Conservation (phyloP, 495 filamentous ascomycete genomes). For the Tuber melanosporum region DNA sequence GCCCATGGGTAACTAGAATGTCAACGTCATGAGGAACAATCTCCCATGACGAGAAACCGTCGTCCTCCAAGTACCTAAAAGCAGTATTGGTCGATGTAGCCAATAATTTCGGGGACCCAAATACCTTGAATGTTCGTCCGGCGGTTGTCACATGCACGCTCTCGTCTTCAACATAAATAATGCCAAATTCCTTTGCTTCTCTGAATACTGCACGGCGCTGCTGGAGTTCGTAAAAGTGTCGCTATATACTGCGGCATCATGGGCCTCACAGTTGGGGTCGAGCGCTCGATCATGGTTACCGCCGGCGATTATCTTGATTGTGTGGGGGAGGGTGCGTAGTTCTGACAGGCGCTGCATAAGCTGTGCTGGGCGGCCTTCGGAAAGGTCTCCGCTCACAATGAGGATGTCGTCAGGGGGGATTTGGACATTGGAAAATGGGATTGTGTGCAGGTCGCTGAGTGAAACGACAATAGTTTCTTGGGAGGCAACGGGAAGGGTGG, state of each 20-base stretch:
- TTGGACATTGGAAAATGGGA: conserved; percentile 43
- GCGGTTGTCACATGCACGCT: conserved; percentile 30
- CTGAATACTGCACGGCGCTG: conserved; percentile 15
- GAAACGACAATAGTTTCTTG: conserved; percentile 2
- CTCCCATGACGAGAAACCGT: conserved; percentile 45
- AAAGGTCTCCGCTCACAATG: conserved; percentile 81
- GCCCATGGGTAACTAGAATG: conserved; percentile 79
- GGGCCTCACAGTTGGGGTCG: conserved; percentile 47
- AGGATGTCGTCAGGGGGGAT: conserved; percentile 75
- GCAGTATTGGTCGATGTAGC: conserved; percentile 2
- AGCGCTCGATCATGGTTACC: conserved; percentile 87
- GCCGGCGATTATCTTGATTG: conserved; percentile 70
- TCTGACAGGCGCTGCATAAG: conserved; percentile 76
- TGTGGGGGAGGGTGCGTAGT: conserved; percentile 64
- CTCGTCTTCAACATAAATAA: conserved; percentile 47
- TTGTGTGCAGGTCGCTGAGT: conserved; percentile 4
- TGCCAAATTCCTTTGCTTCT: conserved; percentile 30
- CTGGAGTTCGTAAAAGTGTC: conserved; percentile 12
- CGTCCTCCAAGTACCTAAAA: conserved; percentile 5
- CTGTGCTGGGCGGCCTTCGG: conserved; percentile 62
- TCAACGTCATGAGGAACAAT: conserved; percentile 66
- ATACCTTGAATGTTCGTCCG: conserved; percentile 21
- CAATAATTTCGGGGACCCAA: conserved; percentile 23
- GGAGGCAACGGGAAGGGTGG: background rate
- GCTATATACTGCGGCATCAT: background rate